Conservation (phyloP, 352 stramenopile species). For the Phytophthora europaea region DNA sequence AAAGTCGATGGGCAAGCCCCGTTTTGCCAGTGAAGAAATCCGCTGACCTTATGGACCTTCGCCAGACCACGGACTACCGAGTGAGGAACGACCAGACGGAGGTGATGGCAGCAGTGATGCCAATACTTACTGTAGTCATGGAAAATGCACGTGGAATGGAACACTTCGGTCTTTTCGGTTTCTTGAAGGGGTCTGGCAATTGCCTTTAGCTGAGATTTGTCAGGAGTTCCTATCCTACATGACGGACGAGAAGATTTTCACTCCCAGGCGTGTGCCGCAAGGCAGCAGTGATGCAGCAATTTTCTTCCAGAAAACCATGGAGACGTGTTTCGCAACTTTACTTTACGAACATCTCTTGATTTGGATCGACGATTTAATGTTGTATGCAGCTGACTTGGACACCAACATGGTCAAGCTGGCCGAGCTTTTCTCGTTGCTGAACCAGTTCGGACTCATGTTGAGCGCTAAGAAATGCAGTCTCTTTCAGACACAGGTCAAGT, state of each 20-base stretch:
- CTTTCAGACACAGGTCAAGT: neutral
- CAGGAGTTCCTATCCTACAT: slow-evolving; percentile 24
- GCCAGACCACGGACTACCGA: slow-evolving; percentile 12
- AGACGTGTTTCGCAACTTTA: neutral
- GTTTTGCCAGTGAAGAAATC: slow-evolving; percentile 24
- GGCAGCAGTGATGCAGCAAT: neutral
- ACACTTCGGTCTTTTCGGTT: slow-evolving; percentile 17
- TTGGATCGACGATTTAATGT: neutral
- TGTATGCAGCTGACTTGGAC: neutral
- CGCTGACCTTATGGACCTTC: neutral
- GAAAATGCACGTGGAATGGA: neutral
- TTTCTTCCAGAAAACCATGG: slow-evolving; percentile 17
- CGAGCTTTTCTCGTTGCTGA: neutral
- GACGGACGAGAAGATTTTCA: slow-evolving; percentile 35
- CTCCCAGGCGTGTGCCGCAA: slow-evolving; percentile 17
- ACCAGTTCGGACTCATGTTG: neutral
- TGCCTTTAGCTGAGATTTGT: slow-evolving; percentile 5
- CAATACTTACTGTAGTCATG: slow-evolving; percentile 6
- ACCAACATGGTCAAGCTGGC: neutral
- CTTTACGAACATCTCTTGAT: neutral
- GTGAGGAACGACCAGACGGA: neutral
- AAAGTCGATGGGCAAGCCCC: slow-evolving; percentile 15
- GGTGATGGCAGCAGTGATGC: slow-evolving; percentile 9
- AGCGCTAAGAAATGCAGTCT: neutral
- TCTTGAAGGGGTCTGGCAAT: slow-evolving; percentile 12